Evolutionary conservation across 768 basidiomycete species (phyloP), one percentile per base, ranked within the genome.

Genomic region (Rhodotorula taiwanensis): DNA sequence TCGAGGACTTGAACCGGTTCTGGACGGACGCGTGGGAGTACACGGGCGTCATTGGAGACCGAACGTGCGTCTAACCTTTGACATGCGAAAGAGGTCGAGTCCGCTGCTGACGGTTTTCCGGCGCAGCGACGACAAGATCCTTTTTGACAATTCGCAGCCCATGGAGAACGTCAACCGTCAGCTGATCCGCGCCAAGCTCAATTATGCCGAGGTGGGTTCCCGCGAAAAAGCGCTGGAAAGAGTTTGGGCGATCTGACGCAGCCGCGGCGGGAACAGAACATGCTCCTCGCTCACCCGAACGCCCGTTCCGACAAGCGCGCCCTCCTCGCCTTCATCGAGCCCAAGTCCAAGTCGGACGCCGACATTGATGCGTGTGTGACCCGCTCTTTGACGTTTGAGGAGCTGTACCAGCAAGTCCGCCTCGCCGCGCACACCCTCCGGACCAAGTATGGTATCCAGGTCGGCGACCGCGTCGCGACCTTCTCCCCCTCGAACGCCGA

Each of bases 401-500:
- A 71, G 28, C 63, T 73, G 10, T 73, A 73, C 59, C 55, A 66
- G 25, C 61, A 71, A 28, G 71, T 71, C 7, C 50, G 60, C 20
- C 14, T 56, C 25, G 62, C 68, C 16, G 67, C 69, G 15, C 54
- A 59, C 42, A 64, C 64, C 16, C 59, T 73, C 52, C 54, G 54
- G 36, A 62, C 66, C 15, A 30, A 64, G 42, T 65, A 52, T 39
- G 63, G 58, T 5, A 36, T 72, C 16, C 21, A 39, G 33, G 58
- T 67, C 2, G 72, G 72, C 5, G 72, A 73, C 52, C 59, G 67
- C 3, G 69, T 73, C 23, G 71, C 56, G 2, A 66, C 72, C 23
- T 66, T 71, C 39, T 64, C 65, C 5, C 71, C 72, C 11, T 62
- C 87, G 72, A 87, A 84, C 73, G 82, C 88, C 51, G 86, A 86